These are phyloP conservation scores for Coniosporium apollinis DNA, from an alignment of 495 filamentous ascomycete genomes.

Conservation along the genomic window DNA sequence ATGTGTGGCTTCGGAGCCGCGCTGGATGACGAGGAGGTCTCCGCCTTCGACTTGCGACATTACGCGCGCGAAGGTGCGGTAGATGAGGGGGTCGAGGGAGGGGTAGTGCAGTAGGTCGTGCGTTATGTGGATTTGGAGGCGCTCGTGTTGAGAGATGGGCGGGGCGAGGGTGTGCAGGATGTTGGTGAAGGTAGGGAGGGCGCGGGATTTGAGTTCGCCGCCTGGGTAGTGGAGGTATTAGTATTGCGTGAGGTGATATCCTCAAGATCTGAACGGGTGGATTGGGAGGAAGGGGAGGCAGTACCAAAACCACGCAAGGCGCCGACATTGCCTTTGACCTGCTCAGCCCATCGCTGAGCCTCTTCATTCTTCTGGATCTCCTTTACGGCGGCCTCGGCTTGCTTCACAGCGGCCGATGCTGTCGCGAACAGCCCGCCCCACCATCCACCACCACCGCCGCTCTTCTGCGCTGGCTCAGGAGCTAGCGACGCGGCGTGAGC, in stretches of 20 bases:
- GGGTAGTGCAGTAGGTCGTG: conserved; percentile 92
- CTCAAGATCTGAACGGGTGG: no score
- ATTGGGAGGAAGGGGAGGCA: no score
- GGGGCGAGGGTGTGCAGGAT: conserved; percentile 90
- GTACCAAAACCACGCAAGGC: conserved; percentile 66
- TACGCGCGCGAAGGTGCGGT: conserved; percentile 82
- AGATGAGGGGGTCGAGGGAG: conserved; percentile 82
- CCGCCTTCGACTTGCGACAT: conserved; percentile 98
- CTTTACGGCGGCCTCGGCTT: conserved; percentile 82
- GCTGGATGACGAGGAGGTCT: conserved; percentile 89
- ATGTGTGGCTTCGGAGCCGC: conserved; percentile 64
- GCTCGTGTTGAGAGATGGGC: conserved; percentile 93
- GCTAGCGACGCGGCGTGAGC: conserved; percentile 8
- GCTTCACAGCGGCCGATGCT: conserved; percentile 69
- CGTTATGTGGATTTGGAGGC: conserved; percentile 93
- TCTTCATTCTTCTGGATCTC: conserved; percentile 95
- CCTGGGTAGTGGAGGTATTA: conserved; percentile 32
- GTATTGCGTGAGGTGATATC: no score
- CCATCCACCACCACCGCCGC: conserved; percentile 54
- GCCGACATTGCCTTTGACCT: conserved; percentile 82
- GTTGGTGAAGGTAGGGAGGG: conserved; percentile 85
- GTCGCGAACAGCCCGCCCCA: conserved; percentile 70
- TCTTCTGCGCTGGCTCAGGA: conserved; percentile 19
- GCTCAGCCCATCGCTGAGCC: conserved; percentile 86
- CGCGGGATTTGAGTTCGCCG: conserved; percentile 73